A percentile compares a stretch with the other conserved stretches of the same genome.
Conservation (phyloP, 305 asterid genomes). For the Fraxinus albicans region DNA sequence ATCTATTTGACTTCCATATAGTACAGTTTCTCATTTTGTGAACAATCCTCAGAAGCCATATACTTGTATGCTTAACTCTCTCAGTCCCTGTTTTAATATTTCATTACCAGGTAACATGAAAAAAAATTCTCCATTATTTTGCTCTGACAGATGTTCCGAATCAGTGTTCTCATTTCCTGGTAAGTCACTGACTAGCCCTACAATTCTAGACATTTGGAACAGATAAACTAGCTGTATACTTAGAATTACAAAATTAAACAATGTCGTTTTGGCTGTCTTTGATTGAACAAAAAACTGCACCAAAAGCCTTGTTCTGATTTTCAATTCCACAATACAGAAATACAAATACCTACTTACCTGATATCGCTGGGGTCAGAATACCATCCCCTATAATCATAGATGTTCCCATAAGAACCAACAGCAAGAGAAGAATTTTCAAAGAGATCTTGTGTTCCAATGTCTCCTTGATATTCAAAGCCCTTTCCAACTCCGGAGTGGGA, state of each 20-base stretch:
- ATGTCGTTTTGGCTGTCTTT: not conserved
- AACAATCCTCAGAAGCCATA: not conserved
- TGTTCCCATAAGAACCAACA: conserved; percentile 90
- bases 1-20: not conserved
- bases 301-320: not conserved
- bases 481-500: conserved; percentile 92
- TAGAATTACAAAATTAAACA: not conserved
- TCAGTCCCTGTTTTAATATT: not conserved
- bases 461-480: conserved; percentile 82
- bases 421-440: conserved; percentile 63
- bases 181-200: not conserved
- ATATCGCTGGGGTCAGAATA: conserved; percentile 93
- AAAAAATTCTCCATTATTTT: not conserved
- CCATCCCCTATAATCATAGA: conserved; percentile 98
- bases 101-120: not conserved
- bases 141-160: not conserved
- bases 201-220: not conserved
- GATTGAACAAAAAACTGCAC: not conserved
- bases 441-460: conserved; percentile 60
- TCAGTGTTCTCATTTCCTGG: not conserved
- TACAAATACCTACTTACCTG: conserved; percentile 50
- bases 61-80: not conserved
- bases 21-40: not conserved
- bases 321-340: not conserved
- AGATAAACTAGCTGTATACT: not conserved